Evolutionary conservation across 805 yeast species (phyloP).

Genomic region (Saturnispora sanitii): DNA sequence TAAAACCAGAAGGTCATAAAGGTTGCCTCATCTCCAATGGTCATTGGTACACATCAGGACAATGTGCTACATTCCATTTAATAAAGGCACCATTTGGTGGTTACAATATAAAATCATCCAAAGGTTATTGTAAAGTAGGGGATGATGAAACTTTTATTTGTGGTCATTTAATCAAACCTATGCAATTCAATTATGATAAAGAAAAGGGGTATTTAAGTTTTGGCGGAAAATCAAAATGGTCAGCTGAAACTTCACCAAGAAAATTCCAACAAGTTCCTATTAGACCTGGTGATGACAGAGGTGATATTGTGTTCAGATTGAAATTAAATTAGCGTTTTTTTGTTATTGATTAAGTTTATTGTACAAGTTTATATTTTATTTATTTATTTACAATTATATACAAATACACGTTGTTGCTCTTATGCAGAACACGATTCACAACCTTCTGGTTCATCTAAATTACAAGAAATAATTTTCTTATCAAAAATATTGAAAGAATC

Average conservation of each 20-base stretch:
- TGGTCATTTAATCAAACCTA: conserved; percentile 28
- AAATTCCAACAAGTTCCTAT: conserved; percentile 41
- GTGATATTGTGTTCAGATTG: conserved; percentile 14
- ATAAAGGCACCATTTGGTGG: conserved; percentile 61
- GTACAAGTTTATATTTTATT: neutral
- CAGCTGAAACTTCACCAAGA: conserved; percentile 37
- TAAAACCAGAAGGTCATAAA: conserved; percentile 38
- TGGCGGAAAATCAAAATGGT: conserved; percentile 57
- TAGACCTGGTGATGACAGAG: conserved; percentile 33
- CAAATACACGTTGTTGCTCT: neutral
- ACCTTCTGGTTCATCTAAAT: conserved; percentile 18
- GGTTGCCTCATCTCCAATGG: conserved; percentile 87
- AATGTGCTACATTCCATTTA: conserved; percentile 71
- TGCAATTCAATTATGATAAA: conserved; percentile 50
- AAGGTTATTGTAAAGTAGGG: conserved; percentile 60
- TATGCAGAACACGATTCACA: conserved; percentile 37
- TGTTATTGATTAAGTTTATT: neutral
- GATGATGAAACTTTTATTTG: conserved; percentile 23
- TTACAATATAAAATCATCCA: conserved; percentile 54
- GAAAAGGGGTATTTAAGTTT: conserved; percentile 39
- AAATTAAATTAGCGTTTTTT: neutral
- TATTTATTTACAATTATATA: conserved; percentile 2
- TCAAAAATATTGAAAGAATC: conserved; percentile 12
- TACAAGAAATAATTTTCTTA: conserved; percentile 16
- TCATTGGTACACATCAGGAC: conserved; percentile 69